A percentile compares a stretch with the other conserved stretches of the same genome.
phyloP scores from a whole-genome alignment of 2,329 filamentous ascomycete species.

The Aulographum hederae region DNA sequence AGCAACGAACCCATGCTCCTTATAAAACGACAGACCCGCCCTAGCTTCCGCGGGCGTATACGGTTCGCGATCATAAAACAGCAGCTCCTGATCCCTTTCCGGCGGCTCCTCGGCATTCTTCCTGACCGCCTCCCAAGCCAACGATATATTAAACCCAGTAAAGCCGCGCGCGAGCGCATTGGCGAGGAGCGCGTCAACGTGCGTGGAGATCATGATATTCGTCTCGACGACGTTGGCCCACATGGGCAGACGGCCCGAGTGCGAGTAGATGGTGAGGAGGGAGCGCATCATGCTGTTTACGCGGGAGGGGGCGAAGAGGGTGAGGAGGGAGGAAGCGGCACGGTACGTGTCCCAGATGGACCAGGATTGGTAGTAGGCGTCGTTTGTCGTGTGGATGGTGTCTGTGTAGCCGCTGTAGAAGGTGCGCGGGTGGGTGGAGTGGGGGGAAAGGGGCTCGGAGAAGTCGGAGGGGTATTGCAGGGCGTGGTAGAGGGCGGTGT shows the following conservation, averaged over 20 bases:
- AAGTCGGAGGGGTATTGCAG: constrained; percentile 30
- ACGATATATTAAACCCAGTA: constrained; percentile 21
- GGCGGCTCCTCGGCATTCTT: constrained; percentile 28
- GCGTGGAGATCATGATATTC: constrained; percentile 32
- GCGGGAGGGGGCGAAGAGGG: constrained; percentile 26
- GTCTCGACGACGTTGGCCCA: constrained; percentile 32
- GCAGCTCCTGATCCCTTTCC: constrained; percentile 22
- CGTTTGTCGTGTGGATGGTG: constrained; percentile 20
- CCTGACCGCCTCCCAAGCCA: constrained; percentile 25
- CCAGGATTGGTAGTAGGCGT: constrained; percentile 32
- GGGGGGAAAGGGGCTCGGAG: constrained; percentile 21
- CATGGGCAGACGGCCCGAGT: constrained; percentile 27
- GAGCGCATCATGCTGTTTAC: constrained; percentile 30
- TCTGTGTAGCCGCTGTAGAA: constrained; percentile 31
- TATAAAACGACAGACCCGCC: constrained; percentile 26
- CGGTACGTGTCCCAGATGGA: constrained; percentile 32
- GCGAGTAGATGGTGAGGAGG: constrained; percentile 26
- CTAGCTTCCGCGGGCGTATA: constrained; percentile 26
- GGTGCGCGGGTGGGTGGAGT: constrained; percentile 9
- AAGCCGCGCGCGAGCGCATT: constrained; percentile 27
- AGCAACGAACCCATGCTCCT: constrained; percentile 26
- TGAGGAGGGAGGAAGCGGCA: constrained; percentile 27
- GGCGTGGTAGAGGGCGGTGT: constrained; percentile 27
- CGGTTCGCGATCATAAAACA: constrained; percentile 30
- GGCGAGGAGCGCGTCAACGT: constrained; percentile 29